phyloP scores from a whole-genome alignment of 345 rosid genomes.

The Fremontodendron californicum region DNA sequence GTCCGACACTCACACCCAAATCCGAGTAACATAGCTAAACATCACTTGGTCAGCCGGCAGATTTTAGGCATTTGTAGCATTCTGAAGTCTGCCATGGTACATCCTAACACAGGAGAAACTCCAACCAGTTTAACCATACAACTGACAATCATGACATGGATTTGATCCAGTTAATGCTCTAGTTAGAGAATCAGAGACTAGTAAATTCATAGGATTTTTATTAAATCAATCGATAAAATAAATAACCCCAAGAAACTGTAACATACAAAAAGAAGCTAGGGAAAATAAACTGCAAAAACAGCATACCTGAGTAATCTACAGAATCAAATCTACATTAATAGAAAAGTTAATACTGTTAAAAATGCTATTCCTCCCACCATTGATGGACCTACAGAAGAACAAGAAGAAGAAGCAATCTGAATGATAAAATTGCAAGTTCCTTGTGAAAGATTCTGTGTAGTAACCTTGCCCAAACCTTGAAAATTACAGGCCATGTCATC shows the following conservation, averaged over 20 bases:
- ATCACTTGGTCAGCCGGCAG: no score
- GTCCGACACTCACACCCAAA: no score
- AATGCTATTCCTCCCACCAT: not conserved
- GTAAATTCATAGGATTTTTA: not conserved
- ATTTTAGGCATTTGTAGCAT: no score
- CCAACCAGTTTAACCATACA: no score
- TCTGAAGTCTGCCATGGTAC: no score
- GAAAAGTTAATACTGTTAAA: not conserved
- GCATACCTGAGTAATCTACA: not conserved
- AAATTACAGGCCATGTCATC: conserved; percentile 58
- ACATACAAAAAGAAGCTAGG: not conserved
- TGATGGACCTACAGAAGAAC: conserved; percentile 7
- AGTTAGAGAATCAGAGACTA: not conserved
- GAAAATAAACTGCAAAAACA: not conserved
- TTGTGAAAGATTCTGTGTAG: conserved; percentile 53
- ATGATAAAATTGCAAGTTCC: conserved; percentile 58
- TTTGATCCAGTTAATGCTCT: not conserved
- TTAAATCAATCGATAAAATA: conserved; percentile 2
- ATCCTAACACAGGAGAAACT: no score
- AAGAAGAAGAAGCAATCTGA: conserved; percentile 33
- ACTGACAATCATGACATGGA: not conserved
- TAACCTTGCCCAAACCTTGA: conserved; percentile 47
- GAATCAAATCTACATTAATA: conserved; percentile 13
- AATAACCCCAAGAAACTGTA: not conserved
- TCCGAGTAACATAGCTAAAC: no score